Percentiles rank a stretch among this genome's conserved stretches.
Conservation (phyloP, 768 basidiomycete species). For the Suillus ampliporus region DNA sequence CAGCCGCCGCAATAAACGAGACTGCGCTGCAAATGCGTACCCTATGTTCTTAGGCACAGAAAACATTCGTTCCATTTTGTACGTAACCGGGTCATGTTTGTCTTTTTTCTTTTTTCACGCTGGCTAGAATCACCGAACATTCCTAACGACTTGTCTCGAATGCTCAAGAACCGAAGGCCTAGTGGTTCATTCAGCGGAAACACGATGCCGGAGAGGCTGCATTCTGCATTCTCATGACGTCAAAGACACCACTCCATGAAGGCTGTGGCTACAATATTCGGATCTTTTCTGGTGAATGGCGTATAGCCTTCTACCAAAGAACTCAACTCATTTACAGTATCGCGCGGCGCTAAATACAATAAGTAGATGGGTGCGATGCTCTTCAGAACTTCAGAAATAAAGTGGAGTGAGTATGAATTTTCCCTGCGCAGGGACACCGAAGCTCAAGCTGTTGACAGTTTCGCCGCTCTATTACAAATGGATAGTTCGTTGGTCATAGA, state of each 20-base stretch:
- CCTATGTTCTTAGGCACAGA: constrained; percentile 1
- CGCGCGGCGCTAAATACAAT: neutral
- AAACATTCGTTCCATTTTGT: neutral
- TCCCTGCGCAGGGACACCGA: neutral
- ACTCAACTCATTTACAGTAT: neutral
- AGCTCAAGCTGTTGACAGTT: neutral
- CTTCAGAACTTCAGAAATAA: too few relatives aligned
- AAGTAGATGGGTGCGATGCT: neutral
- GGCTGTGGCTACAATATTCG: constrained; percentile 1
- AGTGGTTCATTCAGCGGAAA: neutral
- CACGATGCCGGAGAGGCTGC: neutral
- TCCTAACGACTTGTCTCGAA: neutral
- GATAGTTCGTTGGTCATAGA: neutral
- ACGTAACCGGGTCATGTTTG: neutral
- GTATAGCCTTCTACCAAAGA: neutral
- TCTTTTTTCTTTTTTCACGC: neutral
- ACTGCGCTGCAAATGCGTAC: neutral
- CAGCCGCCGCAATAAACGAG: neutral
- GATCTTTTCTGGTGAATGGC: neutral
- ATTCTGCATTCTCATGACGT: constrained; percentile 1
- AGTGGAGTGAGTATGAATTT: too few relatives aligned
- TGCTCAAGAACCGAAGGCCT: neutral
- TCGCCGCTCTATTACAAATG: neutral
- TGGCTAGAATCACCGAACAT: neutral
- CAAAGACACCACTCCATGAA: neutral